Conservation (phyloP, 2,329 filamentous ascomycete species). For the Grosmannia penicillata region DNA sequence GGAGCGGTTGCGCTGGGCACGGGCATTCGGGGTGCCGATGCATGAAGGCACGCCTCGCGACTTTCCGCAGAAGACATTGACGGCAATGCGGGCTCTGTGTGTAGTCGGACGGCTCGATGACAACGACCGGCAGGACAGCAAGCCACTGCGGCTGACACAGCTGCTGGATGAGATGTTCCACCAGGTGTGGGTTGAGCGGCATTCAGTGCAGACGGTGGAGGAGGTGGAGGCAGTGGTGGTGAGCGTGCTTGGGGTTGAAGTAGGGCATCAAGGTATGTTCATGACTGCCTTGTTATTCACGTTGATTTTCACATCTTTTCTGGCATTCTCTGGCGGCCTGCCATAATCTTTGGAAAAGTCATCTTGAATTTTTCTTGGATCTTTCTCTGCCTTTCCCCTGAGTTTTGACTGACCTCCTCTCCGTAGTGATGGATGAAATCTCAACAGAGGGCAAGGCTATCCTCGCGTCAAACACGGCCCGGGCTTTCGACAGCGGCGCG, state of each 20-base stretch:
- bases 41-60: slow-evolving; percentile 14
- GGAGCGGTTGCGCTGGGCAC: slow-evolving; percentile 21
- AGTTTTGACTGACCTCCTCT: neutral
- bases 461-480: slow-evolving; percentile 19
- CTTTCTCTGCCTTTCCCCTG: no score
- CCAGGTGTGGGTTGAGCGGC: slow-evolving; percentile 18
- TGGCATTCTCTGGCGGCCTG: no score
- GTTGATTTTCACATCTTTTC: no score
- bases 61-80: slow-evolving; percentile 21
- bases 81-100: slow-evolving; percentile 20
- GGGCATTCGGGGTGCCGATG: slow-evolving; percentile 21
- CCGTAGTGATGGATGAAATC: slow-evolving; percentile 14
- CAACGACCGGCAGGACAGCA: slow-evolving; percentile 7
- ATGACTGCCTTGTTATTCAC: no score
- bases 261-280: slow-evolving; percentile 13
- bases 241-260: slow-evolving; percentile 13
- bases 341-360: no score
- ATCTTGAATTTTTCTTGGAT: no score
- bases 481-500: slow-evolving; percentile 20
- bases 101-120: slow-evolving; percentile 13
- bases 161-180: slow-evolving; percentile 19
- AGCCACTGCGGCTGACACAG: slow-evolving; percentile 12
- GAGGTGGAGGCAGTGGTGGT: slow-evolving; percentile 15
- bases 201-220: slow-evolving; percentile 15
- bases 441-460: slow-evolving; percentile 15